phyloP scores from a whole-genome alignment of 176 grass and related monocot species.

The Dendrocalamus sinicus region DNA sequence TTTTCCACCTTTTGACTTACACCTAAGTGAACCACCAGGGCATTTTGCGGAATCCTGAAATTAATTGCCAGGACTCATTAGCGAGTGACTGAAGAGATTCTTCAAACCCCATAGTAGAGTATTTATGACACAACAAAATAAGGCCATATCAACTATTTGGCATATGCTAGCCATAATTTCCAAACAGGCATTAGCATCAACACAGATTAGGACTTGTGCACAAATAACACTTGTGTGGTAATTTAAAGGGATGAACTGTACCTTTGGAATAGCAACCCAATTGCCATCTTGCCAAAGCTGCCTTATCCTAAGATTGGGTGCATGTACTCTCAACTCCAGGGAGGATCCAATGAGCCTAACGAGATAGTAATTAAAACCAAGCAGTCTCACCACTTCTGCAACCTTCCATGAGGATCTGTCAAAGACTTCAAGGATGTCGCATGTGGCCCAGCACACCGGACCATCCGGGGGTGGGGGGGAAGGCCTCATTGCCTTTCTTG shows the following conservation, averaged over 20 bases:
- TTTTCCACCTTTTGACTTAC: slow-evolving; percentile 48
- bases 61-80: slow-evolving; percentile 32
- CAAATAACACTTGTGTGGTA: neutral
- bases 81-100: neutral
- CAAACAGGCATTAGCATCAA: slow-evolving; percentile 8
- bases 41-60: slow-evolving; percentile 62
- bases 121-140: slow-evolving; percentile 32
- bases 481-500: slow-evolving; percentile 70
- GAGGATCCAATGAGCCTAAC: slow-evolving; percentile 65
- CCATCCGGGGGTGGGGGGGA: slow-evolving; percentile 32
- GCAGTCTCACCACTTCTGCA: slow-evolving; percentile 52
- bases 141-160: slow-evolving; percentile 15
- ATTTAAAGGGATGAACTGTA: slow-evolving; percentile 50
- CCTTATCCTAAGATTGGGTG: slow-evolving; percentile 55
- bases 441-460: slow-evolving; percentile 44
- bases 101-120: neutral
- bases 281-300: slow-evolving; percentile 70
- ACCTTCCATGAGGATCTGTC: slow-evolving; percentile 76
- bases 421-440: slow-evolving; percentile 69
- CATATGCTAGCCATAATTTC: slow-evolving; percentile 9
- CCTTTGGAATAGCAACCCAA: slow-evolving; percentile 78
- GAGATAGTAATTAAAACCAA: slow-evolving; percentile 55
- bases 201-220: neutral
- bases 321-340: slow-evolving; percentile 54
- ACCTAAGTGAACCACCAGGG: slow-evolving; percentile 38